Evolutionary conservation across 2,329 filamentous ascomycete genomes (phyloP), one percentile per base, ranked within the genome.

Genomic region (Hymenoscyphus fructigenus): DNA sequence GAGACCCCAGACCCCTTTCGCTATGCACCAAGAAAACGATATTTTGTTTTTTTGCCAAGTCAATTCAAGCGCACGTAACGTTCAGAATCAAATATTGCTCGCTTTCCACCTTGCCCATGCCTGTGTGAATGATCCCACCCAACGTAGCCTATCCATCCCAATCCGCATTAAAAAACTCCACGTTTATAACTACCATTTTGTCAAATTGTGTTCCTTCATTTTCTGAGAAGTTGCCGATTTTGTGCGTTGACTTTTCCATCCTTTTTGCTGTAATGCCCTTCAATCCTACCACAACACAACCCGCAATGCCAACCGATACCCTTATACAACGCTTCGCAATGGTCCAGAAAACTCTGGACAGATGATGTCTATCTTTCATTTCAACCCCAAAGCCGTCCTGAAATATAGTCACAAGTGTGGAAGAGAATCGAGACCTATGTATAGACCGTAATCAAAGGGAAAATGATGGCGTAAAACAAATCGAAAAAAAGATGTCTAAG

Each of bases 101-200:
- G 59, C 63, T 58, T 56, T 59, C 55, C 62, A 62, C 56, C 63
- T 62, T 64, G 28, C 44, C 44, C 44, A 50, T 66, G 57, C 20
- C 57, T 50, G 32, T 69, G 56, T 62, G 44, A 66, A 66, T 50
- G 64, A 62, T 58, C 67, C 62, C 44, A 60, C 59, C 64, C 64
- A 66, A 60, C 68, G 66, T 69, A 71, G 65, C 70, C 69, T 67
- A 69, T 67, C 70, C 71, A 66, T 66, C 61, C 67, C 65, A 71
- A 72, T 34, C 74, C 73, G 73, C 74, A 76, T 76, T 71, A 75
- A 75, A 74, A 75, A 47, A 60, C 73, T 75, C 74, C 73, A 65
- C 69, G 69, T 68, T 72, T 71, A 71, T 67, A 70, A 70, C 70
- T 70, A 70, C 66, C 67, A 62, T 65, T n/a, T 44, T 66, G 60